Base-by-base conservation (phyloP, 768 basidiomycete species). In the Termitomyces sp. region DNA sequence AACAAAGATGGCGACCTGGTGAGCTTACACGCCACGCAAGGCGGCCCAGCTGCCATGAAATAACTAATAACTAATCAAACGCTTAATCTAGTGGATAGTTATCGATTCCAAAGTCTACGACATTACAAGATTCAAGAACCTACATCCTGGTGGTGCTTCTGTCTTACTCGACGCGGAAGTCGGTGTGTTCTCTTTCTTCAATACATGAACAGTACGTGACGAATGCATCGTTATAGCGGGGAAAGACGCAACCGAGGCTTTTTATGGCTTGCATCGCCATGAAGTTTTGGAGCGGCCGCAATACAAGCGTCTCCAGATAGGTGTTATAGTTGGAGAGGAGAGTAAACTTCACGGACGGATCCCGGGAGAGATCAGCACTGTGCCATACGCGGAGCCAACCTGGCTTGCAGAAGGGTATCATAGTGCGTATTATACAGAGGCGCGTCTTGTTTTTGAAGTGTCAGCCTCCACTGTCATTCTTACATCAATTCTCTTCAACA, bases 51-150 rank as follows among this genome's bases (percentile, higher is more conserved):
- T 19, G 3, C 3, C 30, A 14, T 31, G 12, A 23, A 47, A 17
- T 17, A 37, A 33, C 30, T 35, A 30, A 31, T 37, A 10, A n/a
- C 23, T 23, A 23, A 23, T 23, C 23, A 23, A 35, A 37, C 33
- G 12, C 9, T 5, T 0, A 31, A 5, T 40, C 3, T 56, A 90
- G 85, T 94, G 91, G 91, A 73, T 94, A 46, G 80, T 93, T 60
- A 82, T 94, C 60, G 91, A 96, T 67, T 77, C 84, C 30, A 89
- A 86, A 65, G 92, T 93, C 33, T 94, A 86, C 69, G 85, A 94
- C 70, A 70, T 95, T 19, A 82, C 86, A 19, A 83, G 78, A 63
- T 95, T 98, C 75, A 77, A 10, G 90, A 91, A 62, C 35, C 11
- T 53, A 21, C 52, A 53, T 53, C 52, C 52, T 35, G 94, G 93